Evolutionary conservation across 2,329 filamentous ascomycete genomes (phyloP), one percentile per base, ranked within the genome.

Genomic region (Pestalotiopsis sp.): DNA sequence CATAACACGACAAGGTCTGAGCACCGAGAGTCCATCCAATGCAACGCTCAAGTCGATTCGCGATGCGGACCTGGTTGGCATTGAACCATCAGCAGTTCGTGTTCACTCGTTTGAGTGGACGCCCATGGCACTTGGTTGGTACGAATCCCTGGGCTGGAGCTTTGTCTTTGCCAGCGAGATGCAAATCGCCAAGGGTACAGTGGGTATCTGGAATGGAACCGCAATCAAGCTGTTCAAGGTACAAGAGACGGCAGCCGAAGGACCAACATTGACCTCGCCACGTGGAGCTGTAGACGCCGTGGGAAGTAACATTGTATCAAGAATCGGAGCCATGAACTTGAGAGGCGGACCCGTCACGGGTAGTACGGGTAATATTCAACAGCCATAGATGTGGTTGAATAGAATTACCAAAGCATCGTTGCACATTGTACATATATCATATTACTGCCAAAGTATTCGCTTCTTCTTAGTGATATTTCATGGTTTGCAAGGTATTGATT

Each of bases 101-200:
- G 91, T 96, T 17, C 95, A 98, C 77, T 91, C 93, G 14, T 98
- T 98, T 76, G 94, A 97, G 81, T 98, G 95, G 95, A 95, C 94
- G 3, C 91, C 93, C 0, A 84, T 97, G 41, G 92, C 93, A 0
- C 85, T 98, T 64, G 95, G 95, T 63, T 98, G 96, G 96, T 98
- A 98, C 79, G 94, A 98, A 80, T 95, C 93, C 4, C 85, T 98
- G 13, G 85, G 99, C 11, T 99, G 96, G 96, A 91, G 94, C 17
- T 93, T 98, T 74, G 90, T 98, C 66, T 98, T 98, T 78, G 91
- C 92, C 36, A 91, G 91, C 75, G 96, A 99, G 82, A 93, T 97
- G 90, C 90, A 94, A 68, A 89, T 95, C 36, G 89, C 92, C 0
- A 95, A 92, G 77, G 95, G 95, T 38, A 95, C 93, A 2, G 93